Conservation (phyloP, 768 basidiomycete species). For the Mycena floridula region DNA sequence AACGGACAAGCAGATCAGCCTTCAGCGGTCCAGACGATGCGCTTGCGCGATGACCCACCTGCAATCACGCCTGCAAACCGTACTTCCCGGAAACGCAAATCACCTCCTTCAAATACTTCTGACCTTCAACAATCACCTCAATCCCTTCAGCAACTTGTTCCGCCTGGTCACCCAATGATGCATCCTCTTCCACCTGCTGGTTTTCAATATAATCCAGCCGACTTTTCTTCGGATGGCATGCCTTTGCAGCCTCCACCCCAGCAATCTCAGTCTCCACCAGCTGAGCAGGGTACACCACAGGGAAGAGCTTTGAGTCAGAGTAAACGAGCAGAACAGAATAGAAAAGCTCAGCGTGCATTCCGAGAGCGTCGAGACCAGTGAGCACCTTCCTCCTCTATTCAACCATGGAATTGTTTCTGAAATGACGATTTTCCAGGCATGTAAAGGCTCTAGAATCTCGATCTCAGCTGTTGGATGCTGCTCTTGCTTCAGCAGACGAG, state of each 20-base stretch:
- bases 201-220: slow-evolving; percentile 42
- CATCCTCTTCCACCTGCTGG: slow-evolving; percentile 33
- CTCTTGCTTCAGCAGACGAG: slow-evolving; percentile 80
- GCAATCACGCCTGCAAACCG: slow-evolving; percentile 39
- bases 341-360: slow-evolving; percentile 91
- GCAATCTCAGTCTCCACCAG: slow-evolving; percentile 17
- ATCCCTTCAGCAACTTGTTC: slow-evolving; percentile 41
- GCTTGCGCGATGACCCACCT: slow-evolving; percentile 55
- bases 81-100: slow-evolving; percentile 59
- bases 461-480: slow-evolving; percentile 79
- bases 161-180: slow-evolving; percentile 49
- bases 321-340: slow-evolving; percentile 91
- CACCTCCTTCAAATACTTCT: slow-evolving; percentile 40
- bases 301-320: slow-evolving; percentile 66
- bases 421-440: slow-evolving; percentile 47
- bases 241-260: slow-evolving; percentile 26
- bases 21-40: slow-evolving; percentile 26
- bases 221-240: slow-evolving; percentile 52
- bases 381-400: slow-evolving; percentile 23
- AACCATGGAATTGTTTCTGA: slow-evolving; percentile 12
- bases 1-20: not conserved
- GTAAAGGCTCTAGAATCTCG: slow-evolving; percentile 85
- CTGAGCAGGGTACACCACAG: too few species aligned
- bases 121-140: slow-evolving; percentile 23
- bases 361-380: slow-evolving; percentile 86